Conservation (phyloP, 2,329 filamentous ascomycete species). For the Pyrenophora teres region DNA sequence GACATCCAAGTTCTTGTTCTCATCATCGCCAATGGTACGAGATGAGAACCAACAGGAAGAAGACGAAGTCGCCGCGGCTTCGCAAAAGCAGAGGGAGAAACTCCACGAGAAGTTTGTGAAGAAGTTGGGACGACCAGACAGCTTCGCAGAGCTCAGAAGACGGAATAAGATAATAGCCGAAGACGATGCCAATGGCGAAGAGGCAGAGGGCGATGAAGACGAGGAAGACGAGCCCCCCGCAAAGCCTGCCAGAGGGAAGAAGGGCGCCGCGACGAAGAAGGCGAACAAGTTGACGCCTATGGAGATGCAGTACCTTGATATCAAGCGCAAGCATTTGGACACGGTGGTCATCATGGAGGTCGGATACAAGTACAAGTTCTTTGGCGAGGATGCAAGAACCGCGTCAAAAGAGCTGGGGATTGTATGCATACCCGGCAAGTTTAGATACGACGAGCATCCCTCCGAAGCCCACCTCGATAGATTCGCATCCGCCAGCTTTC, state of each 20-base stretch:
- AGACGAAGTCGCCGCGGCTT: constrained; percentile 56
- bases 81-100: constrained; percentile 66
- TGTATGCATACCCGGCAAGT: constrained; percentile 94
- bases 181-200: constrained; percentile 60
- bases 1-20: constrained; percentile 65
- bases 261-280: constrained; percentile 66
- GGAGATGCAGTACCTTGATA: constrained; percentile 90
- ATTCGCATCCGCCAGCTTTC: constrained; percentile 95
- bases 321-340: constrained; percentile 89
- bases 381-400: constrained; percentile 88
- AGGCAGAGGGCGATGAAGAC: constrained; percentile 61
- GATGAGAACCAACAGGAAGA: constrained; percentile 40
- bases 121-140: constrained; percentile 86
- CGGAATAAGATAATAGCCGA: constrained; percentile 59
- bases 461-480: constrained; percentile 90
- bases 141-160: constrained; percentile 69
- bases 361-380: constrained; percentile 97
- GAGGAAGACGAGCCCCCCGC: constrained; percentile 61
- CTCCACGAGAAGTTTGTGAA: constrained; percentile 86
- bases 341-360: constrained; percentile 92
- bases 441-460: constrained; percentile 81
- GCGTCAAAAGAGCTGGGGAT: constrained; percentile 92
- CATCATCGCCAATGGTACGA: constrained; percentile 52
- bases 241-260: constrained; percentile 55
- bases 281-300: constrained; percentile 86